phyloP scores from a whole-genome alignment of 371 early-diverging fungal species.

The Saksenaea oblongispora region DNA sequence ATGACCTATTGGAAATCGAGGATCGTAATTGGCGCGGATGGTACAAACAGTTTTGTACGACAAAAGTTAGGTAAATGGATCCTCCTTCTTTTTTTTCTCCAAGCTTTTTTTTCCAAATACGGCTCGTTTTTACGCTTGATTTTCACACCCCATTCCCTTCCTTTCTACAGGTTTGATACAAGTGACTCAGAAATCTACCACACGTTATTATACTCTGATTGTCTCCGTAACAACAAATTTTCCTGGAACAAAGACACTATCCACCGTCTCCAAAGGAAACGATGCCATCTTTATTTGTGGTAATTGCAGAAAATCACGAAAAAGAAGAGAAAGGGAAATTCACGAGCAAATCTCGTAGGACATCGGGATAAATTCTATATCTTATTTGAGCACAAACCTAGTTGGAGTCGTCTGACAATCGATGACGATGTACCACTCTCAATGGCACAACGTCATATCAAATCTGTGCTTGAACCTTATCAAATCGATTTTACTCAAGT shows the following conservation, averaged over 20 bases:
- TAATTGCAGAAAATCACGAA: slow-evolving; percentile 9
- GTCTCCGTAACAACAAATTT: slow-evolving; percentile 27
- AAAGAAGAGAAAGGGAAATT: background rate
- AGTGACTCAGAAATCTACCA: background rate
- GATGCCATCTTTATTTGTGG: slow-evolving; percentile 31
- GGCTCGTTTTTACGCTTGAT: background rate
- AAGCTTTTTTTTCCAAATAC: slow-evolving; percentile 8
- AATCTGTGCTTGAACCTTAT: slow-evolving; percentile 33
- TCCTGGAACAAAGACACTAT: slow-evolving; percentile 26
- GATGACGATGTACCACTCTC: slow-evolving; percentile 33
- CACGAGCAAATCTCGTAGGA: slow-evolving; percentile 19
- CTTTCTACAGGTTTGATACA: background rate
- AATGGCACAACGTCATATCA: slow-evolving; percentile 23
- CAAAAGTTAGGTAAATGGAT: slow-evolving; percentile 36
- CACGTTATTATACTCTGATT: slow-evolving; percentile 28
- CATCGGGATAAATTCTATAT: slow-evolving; percentile 29
- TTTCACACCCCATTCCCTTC: background rate
- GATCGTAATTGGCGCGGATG: slow-evolving; percentile 38
- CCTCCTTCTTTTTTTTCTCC: background rate
- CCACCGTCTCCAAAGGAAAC: slow-evolving; percentile 25
- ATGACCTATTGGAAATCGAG: slow-evolving; percentile 24
- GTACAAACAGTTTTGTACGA: slow-evolving; percentile 32
- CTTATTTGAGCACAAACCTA: slow-evolving; percentile 31
- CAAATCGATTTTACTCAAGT: slow-evolving; percentile 27
- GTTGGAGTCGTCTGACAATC: slow-evolving; percentile 33